These are phyloP conservation scores for Fusarium sp. DNA, from an alignment of 2,329 filamentous ascomycete genomes.

Conservation along the genomic window DNA sequence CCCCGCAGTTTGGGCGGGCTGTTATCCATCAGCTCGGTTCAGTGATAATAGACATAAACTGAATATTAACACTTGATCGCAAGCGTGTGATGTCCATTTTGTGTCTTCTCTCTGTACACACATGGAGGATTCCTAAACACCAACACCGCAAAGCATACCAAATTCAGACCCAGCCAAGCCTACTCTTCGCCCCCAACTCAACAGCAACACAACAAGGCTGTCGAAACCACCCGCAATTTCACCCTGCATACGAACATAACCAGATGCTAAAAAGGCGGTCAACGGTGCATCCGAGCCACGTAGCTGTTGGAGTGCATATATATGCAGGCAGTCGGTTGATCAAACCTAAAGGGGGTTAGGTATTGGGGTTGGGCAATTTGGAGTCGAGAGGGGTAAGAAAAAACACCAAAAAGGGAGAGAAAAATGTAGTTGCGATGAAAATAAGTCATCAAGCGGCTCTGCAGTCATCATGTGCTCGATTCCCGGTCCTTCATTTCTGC, in stretches of 20 bases:
- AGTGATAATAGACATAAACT: background rate
- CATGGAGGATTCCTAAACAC: background rate
- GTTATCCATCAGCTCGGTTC: background rate
- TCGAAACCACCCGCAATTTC: background rate
- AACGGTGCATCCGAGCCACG: background rate
- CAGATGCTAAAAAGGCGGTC: conserved; percentile 3
- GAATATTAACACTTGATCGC: background rate
- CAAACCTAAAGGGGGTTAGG: conserved; percentile 1
- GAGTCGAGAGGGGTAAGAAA: background rate
- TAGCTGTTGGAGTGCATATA: background rate
- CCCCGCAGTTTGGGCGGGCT: background rate
- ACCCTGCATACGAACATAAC: background rate
- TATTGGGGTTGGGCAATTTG: background rate
- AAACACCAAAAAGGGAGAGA: background rate
- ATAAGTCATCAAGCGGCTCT: background rate
- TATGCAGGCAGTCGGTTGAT: conserved; percentile 7
- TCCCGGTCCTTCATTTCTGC: background rate
- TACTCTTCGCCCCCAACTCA: background rate
- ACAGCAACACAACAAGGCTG: background rate
- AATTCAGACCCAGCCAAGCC: background rate
- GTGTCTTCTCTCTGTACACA: background rate
- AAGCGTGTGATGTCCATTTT: background rate
- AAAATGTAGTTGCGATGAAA: conserved; percentile 4
- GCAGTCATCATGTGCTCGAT: background rate
- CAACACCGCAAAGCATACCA: background rate